Evolutionary conservation across 2,329 filamentous ascomycete species (phyloP).

Genomic region (Colletotrichum tanaceti): DNA sequence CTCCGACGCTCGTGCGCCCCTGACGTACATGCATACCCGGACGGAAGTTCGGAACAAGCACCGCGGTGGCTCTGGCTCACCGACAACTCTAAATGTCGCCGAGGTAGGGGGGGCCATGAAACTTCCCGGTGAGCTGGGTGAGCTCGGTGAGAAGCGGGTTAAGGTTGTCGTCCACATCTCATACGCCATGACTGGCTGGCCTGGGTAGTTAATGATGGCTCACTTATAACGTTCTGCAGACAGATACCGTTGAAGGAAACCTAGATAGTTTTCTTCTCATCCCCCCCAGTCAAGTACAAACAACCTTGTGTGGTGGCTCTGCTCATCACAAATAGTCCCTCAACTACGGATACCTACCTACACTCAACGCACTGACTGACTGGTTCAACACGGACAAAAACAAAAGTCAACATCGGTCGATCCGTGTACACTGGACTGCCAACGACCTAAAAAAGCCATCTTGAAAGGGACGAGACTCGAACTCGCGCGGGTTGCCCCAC

Average conservation of each 20-base stretch:
- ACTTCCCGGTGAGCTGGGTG: too few relatives aligned
- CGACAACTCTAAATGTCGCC: conserved; percentile 27
- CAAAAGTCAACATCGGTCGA: too few relatives aligned
- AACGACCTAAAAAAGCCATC: not conserved
- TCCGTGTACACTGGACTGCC: too few relatives aligned
- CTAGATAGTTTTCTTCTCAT: not conserved
- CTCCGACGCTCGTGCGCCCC: conserved; percentile 28
- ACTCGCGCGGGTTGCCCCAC: conserved; percentile 25
- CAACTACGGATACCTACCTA: too few relatives aligned
- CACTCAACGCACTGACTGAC: too few relatives aligned
- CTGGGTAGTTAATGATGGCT: too few relatives aligned
- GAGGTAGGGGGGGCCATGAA: too few relatives aligned
- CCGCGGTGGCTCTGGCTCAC: conserved; percentile 16
- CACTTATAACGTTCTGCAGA: too few relatives aligned
- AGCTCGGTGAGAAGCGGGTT: too few relatives aligned
- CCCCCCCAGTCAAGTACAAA: not conserved
- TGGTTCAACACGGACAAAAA: not conserved
- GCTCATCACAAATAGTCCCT: not conserved
- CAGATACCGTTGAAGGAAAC: too few relatives aligned
- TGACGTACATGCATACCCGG: conserved; percentile 11
- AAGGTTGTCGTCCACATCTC: too few relatives aligned
- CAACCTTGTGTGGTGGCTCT: not conserved
- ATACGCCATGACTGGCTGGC: too few relatives aligned
- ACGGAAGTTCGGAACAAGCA: not conserved
- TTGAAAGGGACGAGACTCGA: conserved; percentile 23